These are phyloP conservation scores for Narthecium ossifragum DNA, from an alignment of 106 monocot species.

Conservation along the genomic window DNA sequence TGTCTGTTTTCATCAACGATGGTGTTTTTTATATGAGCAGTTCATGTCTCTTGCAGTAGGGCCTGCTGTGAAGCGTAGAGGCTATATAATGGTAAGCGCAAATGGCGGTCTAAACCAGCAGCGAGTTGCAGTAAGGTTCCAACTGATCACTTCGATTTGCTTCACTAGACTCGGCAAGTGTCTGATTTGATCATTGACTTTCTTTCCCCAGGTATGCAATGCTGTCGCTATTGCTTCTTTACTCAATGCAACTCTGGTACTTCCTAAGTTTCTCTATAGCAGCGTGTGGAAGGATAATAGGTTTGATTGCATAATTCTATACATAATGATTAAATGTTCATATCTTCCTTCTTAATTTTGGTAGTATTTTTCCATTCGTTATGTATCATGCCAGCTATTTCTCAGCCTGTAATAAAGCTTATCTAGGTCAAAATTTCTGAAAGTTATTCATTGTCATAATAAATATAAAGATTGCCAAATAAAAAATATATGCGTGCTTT, in stretches of 20 bases:
- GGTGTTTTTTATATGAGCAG: slow-evolving; percentile 1
- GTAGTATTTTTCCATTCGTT: too few species aligned
- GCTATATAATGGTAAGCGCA: slow-evolving; percentile 74
- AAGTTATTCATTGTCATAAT: too few species aligned
- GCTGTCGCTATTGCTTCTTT: slow-evolving; percentile 74
- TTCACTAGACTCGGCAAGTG: not conserved
- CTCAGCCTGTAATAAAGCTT: too few species aligned
- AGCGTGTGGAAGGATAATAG: slow-evolving; percentile 92
- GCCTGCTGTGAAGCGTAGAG: slow-evolving; percentile 25
- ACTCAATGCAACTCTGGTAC: slow-evolving; percentile 85
- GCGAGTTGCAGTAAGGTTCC: slow-evolving; percentile 79
- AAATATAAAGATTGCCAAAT: too few species aligned
- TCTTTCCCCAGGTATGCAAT: slow-evolving; percentile 70
- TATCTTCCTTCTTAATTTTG: not conserved
- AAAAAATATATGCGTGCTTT: too few species aligned
- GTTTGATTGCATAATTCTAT: slow-evolving; percentile 21
- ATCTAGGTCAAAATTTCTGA: too few species aligned
- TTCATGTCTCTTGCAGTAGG: slow-evolving; percentile 24
- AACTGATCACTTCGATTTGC: not conserved
- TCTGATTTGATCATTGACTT: not conserved
- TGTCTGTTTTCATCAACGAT: not conserved
- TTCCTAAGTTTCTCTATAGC: slow-evolving; percentile 90
- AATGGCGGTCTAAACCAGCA: slow-evolving; percentile 95
- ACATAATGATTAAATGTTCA: not conserved
- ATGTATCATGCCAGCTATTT: too few species aligned